A percentile compares a stretch with the other conserved stretches of the same genome.
Conservation (phyloP, 1,284 basidiomycete genomes). For the Peniophora sp. region DNA sequence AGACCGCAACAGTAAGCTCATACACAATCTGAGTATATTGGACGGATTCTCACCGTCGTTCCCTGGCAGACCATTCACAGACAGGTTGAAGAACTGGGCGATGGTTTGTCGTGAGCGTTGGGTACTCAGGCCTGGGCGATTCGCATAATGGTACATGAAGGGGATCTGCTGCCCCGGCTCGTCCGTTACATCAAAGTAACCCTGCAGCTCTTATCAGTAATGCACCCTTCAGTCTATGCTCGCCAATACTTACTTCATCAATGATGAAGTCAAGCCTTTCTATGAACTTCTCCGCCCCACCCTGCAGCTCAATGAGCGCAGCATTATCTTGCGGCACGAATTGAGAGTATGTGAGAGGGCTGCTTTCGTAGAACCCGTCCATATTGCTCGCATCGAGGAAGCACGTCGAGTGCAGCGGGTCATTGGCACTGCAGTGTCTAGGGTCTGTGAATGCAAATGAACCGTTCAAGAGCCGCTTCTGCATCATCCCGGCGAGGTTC, state of each 20-base stretch:
- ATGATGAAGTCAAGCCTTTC: constrained; percentile 49
- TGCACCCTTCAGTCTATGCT: background rate
- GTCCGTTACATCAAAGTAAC: constrained; percentile 47
- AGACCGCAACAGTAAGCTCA: constrained; percentile 8
- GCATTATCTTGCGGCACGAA: constrained; percentile 60
- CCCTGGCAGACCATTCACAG: constrained; percentile 46
- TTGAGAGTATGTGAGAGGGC: constrained; percentile 35
- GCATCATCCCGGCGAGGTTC: constrained; percentile 41
- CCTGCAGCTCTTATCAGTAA: constrained; percentile 17
- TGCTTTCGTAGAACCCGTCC: constrained; percentile 62
- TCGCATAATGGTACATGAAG: constrained; percentile 60
- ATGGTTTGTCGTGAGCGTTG: constrained; percentile 48
- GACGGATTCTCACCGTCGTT: constrained; percentile 40
- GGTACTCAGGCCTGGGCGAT: constrained; percentile 47
- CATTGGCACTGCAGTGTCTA: constrained; percentile 56
- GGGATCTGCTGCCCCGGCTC: constrained; percentile 59
- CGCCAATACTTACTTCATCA: constrained; percentile 26
- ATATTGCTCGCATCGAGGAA: constrained; percentile 49
- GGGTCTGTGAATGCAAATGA: constrained; percentile 61
- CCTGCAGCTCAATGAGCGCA: constrained; percentile 49
- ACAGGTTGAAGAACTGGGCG: constrained; percentile 46
- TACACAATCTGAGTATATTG: background rate
- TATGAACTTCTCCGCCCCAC: constrained; percentile 46
- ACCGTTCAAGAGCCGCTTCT: constrained; percentile 52
- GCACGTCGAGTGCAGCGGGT: constrained; percentile 48